Percentiles rank a stretch among this genome's conserved stretches.
Evolutionary conservation across 768 basidiomycete species (phyloP).

Genomic region (Mycena olivaceomarginata): DNA sequence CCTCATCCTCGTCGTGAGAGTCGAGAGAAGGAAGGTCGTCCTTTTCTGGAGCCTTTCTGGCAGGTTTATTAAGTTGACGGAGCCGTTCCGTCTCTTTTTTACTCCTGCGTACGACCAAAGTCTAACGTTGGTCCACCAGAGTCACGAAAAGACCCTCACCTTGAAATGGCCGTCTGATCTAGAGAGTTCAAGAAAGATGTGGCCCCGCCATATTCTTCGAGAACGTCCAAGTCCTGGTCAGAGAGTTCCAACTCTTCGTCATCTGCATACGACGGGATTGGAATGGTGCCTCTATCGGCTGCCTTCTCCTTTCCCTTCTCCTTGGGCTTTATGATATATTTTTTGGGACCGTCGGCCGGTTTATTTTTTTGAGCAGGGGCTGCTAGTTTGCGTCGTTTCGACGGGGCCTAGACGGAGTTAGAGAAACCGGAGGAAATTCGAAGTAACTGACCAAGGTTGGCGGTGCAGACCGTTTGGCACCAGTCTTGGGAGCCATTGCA

Average conservation of each 20-base stretch:
- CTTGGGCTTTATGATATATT: conserved; percentile 55
- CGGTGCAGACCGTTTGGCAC: conserved; percentile 39
- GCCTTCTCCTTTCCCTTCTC: conserved; percentile 76
- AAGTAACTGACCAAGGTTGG: conserved; percentile 18
- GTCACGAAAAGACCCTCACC: conserved; percentile 66
- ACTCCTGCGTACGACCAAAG: conserved; percentile 71
- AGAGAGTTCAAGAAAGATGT: conserved; percentile 81
- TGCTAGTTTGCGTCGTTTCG: conserved; percentile 79
- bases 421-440: background rate
- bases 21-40: conserved; percentile 83
- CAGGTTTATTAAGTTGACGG: conserved; percentile 79
- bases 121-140: conserved; percentile 12
- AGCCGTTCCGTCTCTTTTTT: conserved; percentile 88
- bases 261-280: conserved; percentile 72
- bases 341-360: conserved; percentile 44
- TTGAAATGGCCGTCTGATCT: conserved; percentile 87
- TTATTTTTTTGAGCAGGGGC: conserved; percentile 50
- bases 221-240: conserved; percentile 82
- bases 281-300: conserved; percentile 75
- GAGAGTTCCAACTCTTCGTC: conserved; percentile 75
- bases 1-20: conserved; percentile 79
- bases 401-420: conserved; percentile 57
- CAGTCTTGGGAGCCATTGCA: conserved; percentile 34
- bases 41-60: conserved; percentile 61
- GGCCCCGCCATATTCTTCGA: conserved; percentile 78